Evolutionary conservation across 1,284 basidiomycete species (phyloP), one percentile per base, ranked within the genome.

Genomic region (Rhizoctonia solani): DNA sequence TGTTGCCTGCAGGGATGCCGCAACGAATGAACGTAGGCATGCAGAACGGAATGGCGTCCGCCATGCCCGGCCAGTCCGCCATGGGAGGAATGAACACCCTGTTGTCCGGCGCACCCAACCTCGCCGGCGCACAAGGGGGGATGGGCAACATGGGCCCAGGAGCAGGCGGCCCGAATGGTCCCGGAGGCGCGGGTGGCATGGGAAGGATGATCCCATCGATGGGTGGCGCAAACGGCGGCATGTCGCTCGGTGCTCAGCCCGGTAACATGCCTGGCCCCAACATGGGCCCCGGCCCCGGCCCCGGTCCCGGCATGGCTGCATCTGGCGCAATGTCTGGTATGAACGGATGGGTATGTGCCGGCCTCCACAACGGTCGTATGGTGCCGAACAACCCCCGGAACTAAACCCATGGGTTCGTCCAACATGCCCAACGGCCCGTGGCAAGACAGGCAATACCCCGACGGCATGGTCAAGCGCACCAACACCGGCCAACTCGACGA

Each of bases 161-260:
- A 16, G 37, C 21, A 5, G 55, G 55, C 19, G 55, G 53, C 9
- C 53, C 53, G 32, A 37, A 19, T 39, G n/a, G n/a, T n/a, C n/a
- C n/a, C n/a, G n/a, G n/a, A n/a, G n/a, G n/a, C 25, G 53, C 56
- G 21, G 56, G 56, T 23, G 56, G 56, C 4, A 59, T 59, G 44
- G 27, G 27, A 14, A 44, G 44, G 2, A 59, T 59, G 56, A 16
- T 56, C 54, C 37, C 37, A 16, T 39, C 37, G 37, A 39, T 39
- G 37, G 37, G 37, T 39, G 37, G 37, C 9, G 37, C 37, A n/a
- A n/a, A n/a, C n/a, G n/a, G n/a, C 37, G 16, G 9, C 37, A 39
- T 39, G 37, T 39, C 37, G 8, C 9, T 39, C 37, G 16, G 16
- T 16, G n/a, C n/a, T n/a, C n/a, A n/a, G n/a, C n/a, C n/a, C n/a